Percentiles rank a stretch among this genome's conserved stretches.
phyloP scores from a whole-genome alignment of 176 grass and related monocot genomes.

The bread wheat (Triticum aestivum) region IWGSC_CS_RefSeq_v2.1 NC_057804.1:427510663-427511162 shows the following conservation, averaged over 20 bases:
- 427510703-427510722: neutral
- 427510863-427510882: neutral
- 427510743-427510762: neutral
- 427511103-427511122: no score
- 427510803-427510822: neutral
- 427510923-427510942: constrained; percentile 6
- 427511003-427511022: no score
- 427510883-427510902: neutral
- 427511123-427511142: no score
- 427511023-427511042: no score
- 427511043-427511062: no score
- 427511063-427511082: no score
- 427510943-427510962: constrained; percentile 15
- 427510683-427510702: neutral
- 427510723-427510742: neutral
- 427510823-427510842: neutral
- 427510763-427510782: neutral
- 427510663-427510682: neutral
- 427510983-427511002: neutral
- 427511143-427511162: no score
- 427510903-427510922: neutral
- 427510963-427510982: neutral
- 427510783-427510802: neutral
- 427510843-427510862: constrained; percentile 1
- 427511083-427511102: no score